These are phyloP conservation scores for Uncinocarpus reesii DNA, from an alignment of 2,329 filamentous ascomycete species.

Conservation along the genomic window DNA sequence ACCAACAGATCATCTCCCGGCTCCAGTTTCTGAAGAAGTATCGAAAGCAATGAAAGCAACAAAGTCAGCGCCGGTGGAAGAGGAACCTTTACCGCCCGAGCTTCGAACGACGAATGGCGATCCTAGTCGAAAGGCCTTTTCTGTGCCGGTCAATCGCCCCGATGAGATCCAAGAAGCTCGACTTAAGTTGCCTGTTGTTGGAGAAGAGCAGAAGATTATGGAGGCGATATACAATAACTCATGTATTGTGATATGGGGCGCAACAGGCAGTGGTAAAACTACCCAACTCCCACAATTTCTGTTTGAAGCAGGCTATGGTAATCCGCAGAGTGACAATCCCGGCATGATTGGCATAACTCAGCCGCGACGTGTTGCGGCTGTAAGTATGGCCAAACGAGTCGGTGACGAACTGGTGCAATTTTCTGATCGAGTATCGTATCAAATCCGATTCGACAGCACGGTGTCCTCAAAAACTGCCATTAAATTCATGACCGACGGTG, in stretches of 20 bases:
- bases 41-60: conserved; percentile 26
- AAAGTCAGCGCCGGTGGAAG: conserved; percentile 28
- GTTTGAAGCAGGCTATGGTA: conserved; percentile 85
- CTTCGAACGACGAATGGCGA: conserved; percentile 32
- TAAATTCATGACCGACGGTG: conserved; percentile 99
- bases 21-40: conserved; percentile 27
- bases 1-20: conserved; percentile 33
- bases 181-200: conserved; percentile 74
- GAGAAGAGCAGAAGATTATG: conserved; percentile 96
- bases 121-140: conserved; percentile 60
- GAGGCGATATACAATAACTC: conserved; percentile 90
- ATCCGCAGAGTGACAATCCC: conserved; percentile 63
- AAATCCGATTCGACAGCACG: conserved; percentile 88
- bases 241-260: conserved; percentile 82
- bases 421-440: conserved; percentile 73
- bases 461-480: conserved; percentile 71
- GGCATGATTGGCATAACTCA: conserved; percentile 95
- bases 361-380: conserved; percentile 83
- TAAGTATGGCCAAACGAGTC: conserved; percentile 93
- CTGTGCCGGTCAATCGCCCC: conserved; percentile 59
- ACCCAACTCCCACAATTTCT: conserved; percentile 96
- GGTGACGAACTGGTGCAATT: conserved; percentile 70
- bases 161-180: conserved; percentile 68
- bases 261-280: conserved; percentile 94
- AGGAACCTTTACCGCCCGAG: conserved; percentile 33